These are phyloP conservation scores for Sphagnum magellanicum DNA, from an alignment of 228 moss, liverwort and hornwort genomes.

Conservation along the genomic window DNA sequence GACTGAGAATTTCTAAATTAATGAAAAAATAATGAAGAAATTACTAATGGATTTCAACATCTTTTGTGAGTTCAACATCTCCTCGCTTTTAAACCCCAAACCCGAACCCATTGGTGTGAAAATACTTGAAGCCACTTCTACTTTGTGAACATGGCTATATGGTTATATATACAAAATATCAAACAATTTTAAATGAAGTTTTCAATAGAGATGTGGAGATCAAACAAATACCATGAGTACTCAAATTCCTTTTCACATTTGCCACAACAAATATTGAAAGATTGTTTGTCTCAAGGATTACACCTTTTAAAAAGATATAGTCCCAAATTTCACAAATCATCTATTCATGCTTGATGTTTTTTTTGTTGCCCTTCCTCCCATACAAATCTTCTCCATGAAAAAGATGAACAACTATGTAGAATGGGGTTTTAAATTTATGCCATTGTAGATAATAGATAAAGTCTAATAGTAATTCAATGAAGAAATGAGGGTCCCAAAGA, in stretches of 20 bases:
- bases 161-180: slow-evolving; percentile 42
- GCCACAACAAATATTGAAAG: slow-evolving; percentile 11
- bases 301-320: slow-evolving; percentile 26
- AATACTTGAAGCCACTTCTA: slow-evolving; percentile 27
- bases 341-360: slow-evolving; percentile 17
- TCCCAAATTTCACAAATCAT: slow-evolving; percentile 35
- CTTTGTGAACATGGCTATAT: slow-evolving; percentile 33
- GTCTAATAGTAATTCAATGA: slow-evolving; percentile 46
- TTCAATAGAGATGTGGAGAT: slow-evolving; percentile 41
- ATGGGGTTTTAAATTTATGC: slow-evolving; percentile 4
- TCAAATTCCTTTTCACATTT: slow-evolving; percentile 36
- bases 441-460: slow-evolving; percentile 40
- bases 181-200: slow-evolving; percentile 47
- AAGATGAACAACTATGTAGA: slow-evolving; percentile 42
- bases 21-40: slow-evolving; percentile 37
- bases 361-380: slow-evolving; percentile 3
- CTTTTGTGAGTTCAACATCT: slow-evolving; percentile 44
- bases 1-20: slow-evolving; percentile 37
- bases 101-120: slow-evolving; percentile 2
- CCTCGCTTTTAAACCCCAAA: too few species aligned
- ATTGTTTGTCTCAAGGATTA: slow-evolving; percentile 27
- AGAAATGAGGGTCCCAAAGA: slow-evolving; percentile 45
- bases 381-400: slow-evolving; percentile 28
- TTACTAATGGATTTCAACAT: slow-evolving; percentile 53
- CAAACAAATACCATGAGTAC: slow-evolving; percentile 42